Base-by-base conservation (phyloP, 2,329 filamentous ascomycete genomes). In the Helminthosporium solani region DNA sequence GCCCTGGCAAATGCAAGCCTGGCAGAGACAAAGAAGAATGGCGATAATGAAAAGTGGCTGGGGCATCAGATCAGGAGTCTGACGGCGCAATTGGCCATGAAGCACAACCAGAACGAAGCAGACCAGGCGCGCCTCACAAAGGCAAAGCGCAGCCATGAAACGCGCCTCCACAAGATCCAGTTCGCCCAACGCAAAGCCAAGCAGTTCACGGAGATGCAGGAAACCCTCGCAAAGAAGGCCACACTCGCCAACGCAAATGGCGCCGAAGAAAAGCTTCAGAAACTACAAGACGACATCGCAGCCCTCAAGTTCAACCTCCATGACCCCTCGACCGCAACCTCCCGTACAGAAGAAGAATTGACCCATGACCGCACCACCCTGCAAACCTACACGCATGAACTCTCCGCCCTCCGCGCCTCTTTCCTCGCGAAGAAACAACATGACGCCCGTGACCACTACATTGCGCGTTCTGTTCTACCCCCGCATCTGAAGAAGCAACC, bases 391-490 rank as follows among this genome's bases (percentile, higher is more conserved):
- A 42, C 51, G 33, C 38, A 27, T n/a, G 54, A 59, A 11, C 52
- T 65, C 6, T 28, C 38, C 2, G 33, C 42, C 11, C 51, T 66
- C 6, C 56, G 64, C 25, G 41, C 50, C n/a, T 56, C 61, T 2
- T 63, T 66, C 37, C 39, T 46, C 6, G 58, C 60, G 8, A 63
- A 62, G 30, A 27, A 40, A 7, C 50, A 50, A 12, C 28, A 45
- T 30, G 56, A 56, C 3, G 14, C 42, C 30, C 47, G 47, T 23
- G 48, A 59, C 33, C 57, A 65, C 49, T 49, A 53, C 47, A 54
- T 63, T 16, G 47, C 52, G 1, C 60, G 57, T 33, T 60, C 58
- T 33, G 52, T 64, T 7, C 57, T 66, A 1, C 63, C 61, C 3
- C 43, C 47, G 1, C 33, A 42, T 0, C 46, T 58, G n/a, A 58